Evolutionary conservation across 2,329 filamentous ascomycete genomes (phyloP), one percentile per base, ranked within the genome.

Genomic region (Aureobasidium sp.): DNA sequence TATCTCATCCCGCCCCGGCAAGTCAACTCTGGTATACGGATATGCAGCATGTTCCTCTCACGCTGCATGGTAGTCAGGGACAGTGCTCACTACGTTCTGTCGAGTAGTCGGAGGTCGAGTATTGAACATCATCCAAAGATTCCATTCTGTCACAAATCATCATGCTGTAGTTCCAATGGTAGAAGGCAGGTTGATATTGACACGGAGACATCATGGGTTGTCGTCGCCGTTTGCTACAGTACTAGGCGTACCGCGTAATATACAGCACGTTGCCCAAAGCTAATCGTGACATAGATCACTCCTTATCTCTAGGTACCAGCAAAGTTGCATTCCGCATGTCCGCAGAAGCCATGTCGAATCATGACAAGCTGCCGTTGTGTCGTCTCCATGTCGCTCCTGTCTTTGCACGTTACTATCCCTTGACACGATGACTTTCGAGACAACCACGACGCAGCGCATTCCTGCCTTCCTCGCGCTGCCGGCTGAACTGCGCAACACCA

Each of bases 401-500:
- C 14, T 2, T 31, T 22, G 9, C 5, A 12, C 27, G 4, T 42
- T 17, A 25, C 22, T 53, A 7, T 39, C 20, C n/a, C 15, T 34
- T 17, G 11, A 39, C n/a, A 56, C 25, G 8, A 59, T 49, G 56
- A 59, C 12, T 20, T 22, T 20, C 17, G 17, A 49, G 17, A 12
- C 42, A 11, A 31, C 20, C 2, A n/a, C 14, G 12, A 1, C 36
- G 14, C 44, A 45, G 7, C 68, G 65, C 27, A 63, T 63, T 17
- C 71, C 66, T 44, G 64, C 66, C 14, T 67, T 79, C 61, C 77
- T 79, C 71, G 70, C 66, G 17, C 77, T 89, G 1, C 80, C 87
- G 27, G 77, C 78, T 2, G 86, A 88, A 67, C 77, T 88, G 3
- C 79, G 80, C 41, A 82, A 86, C 61, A 79, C 87, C 68, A 82